Percentiles rank a stretch among this genome's conserved stretches.
phyloP scores from a whole-genome alignment of 805 yeast species.

The Metschnikowia drakensbergensis region DNA sequence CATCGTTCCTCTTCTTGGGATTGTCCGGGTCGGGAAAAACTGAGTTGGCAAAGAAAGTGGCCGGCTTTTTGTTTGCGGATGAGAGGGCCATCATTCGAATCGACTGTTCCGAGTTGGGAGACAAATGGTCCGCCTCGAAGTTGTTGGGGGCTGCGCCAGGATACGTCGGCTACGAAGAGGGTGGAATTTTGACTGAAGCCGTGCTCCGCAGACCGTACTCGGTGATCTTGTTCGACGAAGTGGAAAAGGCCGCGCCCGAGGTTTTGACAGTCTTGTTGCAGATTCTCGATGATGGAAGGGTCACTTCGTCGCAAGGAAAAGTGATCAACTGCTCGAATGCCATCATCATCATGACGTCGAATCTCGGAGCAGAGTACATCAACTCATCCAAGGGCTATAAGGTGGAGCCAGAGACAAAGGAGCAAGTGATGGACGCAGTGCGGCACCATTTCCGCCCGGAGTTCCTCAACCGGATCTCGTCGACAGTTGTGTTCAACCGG shows the following conservation, averaged over 20 bases:
- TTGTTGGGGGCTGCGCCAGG: slow-evolving; percentile 98
- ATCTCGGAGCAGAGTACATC: slow-evolving; percentile 91
- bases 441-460: slow-evolving; percentile 94
- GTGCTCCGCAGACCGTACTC: slow-evolving; percentile 89
- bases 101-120: slow-evolving; percentile 94
- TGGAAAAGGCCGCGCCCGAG: slow-evolving; percentile 98
- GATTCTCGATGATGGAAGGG: slow-evolving; percentile 93
- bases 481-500: slow-evolving; percentile 89
- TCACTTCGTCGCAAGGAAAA: slow-evolving; percentile 92
- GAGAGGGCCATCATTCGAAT: slow-evolving; percentile 96
- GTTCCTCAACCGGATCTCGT: slow-evolving; percentile 91
- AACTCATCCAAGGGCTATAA: slow-evolving; percentile 60
- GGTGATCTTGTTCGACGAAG: slow-evolving; percentile 94
- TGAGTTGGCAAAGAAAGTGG: slow-evolving; percentile 93
- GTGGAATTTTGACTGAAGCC: slow-evolving; percentile 93
- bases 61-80: slow-evolving; percentile 93
- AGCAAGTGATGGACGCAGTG: slow-evolving; percentile 78
- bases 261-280: slow-evolving; percentile 89
- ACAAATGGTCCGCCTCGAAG: slow-evolving; percentile 93
- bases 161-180: slow-evolving; percentile 91
- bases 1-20: slow-evolving; percentile 92
- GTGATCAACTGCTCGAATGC: slow-evolving; percentile 89
- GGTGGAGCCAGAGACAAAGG: slow-evolving; percentile 65
- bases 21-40: slow-evolving; percentile 98
- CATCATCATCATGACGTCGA: slow-evolving; percentile 94